These are phyloP conservation scores for Hanseniaspora osmophila DNA, from an alignment of 805 yeast genomes.

Conservation along the genomic window DNA sequence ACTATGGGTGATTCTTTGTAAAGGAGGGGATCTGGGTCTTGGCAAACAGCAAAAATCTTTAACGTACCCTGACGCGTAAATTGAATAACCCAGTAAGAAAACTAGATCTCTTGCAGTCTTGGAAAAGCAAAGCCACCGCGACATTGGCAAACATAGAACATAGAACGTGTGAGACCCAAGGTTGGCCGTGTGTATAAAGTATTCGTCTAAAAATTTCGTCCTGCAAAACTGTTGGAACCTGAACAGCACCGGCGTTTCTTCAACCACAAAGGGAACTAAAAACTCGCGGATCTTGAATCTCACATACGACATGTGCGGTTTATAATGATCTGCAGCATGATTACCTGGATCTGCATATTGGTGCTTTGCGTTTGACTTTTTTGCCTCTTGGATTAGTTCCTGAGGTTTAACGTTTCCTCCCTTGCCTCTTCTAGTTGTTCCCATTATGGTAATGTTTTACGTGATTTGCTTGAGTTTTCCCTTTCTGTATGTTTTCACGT, in stretches of 20 bases:
- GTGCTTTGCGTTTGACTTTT: slow-evolving; percentile 3
- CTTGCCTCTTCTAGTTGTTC: background rate
- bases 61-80: slow-evolving; percentile 54
- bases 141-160: slow-evolving; percentile 74
- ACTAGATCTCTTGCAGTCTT: slow-evolving; percentile 51
- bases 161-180: slow-evolving; percentile 90
- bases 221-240: slow-evolving; percentile 41
- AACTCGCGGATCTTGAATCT: slow-evolving; percentile 40
- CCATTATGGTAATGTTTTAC: too few species aligned
- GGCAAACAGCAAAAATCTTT: slow-evolving; percentile 86
- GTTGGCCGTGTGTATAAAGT: slow-evolving; percentile 78
- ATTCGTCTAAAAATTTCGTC: slow-evolving; percentile 42
- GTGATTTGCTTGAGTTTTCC: too few species aligned
- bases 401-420: background rate
- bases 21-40: slow-evolving; percentile 83
- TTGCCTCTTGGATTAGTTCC: background rate
- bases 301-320: slow-evolving; percentile 36
- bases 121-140: slow-evolving; percentile 66
- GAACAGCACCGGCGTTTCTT: slow-evolving; percentile 50
- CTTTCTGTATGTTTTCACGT: too few species aligned
- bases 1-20: slow-evolving; percentile 77
- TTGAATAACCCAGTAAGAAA: slow-evolving; percentile 44
- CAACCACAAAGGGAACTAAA: slow-evolving; percentile 41
- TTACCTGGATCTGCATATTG: slow-evolving; percentile 56
- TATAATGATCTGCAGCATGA: slow-evolving; percentile 52